Evolutionary conservation across 1,284 basidiomycete genomes (phyloP).

Genomic region (Ustilago esculenta): DNA sequence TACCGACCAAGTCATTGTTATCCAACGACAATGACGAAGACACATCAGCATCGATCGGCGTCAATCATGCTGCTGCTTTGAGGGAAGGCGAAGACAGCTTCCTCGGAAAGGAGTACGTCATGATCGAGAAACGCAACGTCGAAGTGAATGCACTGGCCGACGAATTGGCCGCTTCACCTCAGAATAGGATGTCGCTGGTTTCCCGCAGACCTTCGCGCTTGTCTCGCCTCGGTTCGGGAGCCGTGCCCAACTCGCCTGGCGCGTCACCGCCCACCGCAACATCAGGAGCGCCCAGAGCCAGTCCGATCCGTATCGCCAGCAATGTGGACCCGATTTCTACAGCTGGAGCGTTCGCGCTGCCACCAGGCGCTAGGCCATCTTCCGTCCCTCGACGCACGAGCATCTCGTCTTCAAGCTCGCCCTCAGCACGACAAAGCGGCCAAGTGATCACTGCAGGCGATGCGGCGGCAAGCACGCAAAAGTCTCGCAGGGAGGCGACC

Average conservation of each 20-base stretch:
- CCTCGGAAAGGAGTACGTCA: slow-evolving; percentile 71
- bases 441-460: slow-evolving; percentile 38
- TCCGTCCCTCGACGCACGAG: slow-evolving; percentile 44
- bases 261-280: slow-evolving; percentile 21
- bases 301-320: slow-evolving; percentile 23
- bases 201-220: slow-evolving; percentile 49
- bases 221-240: slow-evolving; percentile 38
- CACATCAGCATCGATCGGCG: not conserved
- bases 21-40: slow-evolving; percentile 10
- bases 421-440: slow-evolving; percentile 36
- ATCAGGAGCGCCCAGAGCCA: slow-evolving; percentile 7
- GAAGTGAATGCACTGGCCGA: slow-evolving; percentile 73
- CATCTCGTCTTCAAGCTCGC: slow-evolving; percentile 44
- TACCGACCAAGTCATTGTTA: slow-evolving; percentile 19
- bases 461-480: slow-evolving; percentile 25
- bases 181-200: slow-evolving; percentile 20
- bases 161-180: slow-evolving; percentile 59
- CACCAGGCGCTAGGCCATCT: slow-evolving; percentile 46
- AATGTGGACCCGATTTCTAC: slow-evolving; percentile 10
- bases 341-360: slow-evolving; percentile 53
- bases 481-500: slow-evolving; percentile 18
- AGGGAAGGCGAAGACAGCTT: slow-evolving; percentile 50
- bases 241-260: slow-evolving; percentile 9
- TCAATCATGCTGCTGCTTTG: slow-evolving; percentile 3
- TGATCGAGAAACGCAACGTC: slow-evolving; percentile 72